Evolutionary conservation across 495 filamentous ascomycete genomes (phyloP).

Genomic region (Tuber magnatum): DNA sequence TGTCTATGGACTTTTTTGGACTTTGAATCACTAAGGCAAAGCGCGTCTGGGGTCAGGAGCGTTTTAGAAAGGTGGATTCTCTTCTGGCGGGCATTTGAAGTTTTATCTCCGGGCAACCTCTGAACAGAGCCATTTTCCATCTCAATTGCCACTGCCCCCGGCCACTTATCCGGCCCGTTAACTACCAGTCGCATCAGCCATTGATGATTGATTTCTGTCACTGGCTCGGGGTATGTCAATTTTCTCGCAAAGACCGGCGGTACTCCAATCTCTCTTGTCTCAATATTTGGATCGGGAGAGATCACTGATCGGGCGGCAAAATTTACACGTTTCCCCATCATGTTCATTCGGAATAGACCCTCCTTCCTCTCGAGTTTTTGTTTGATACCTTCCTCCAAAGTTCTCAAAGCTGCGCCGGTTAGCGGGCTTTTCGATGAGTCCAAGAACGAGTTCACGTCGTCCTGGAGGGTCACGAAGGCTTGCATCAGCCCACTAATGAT

Average conservation of each 20-base stretch:
- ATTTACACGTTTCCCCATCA: constrained; percentile 99
- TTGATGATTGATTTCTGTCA: constrained; percentile 92
- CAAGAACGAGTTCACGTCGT: constrained; percentile 80
- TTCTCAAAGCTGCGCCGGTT: constrained; percentile 61
- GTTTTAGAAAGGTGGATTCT: constrained; percentile 36
- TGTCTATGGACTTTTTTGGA: constrained; percentile 98
- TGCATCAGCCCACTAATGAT: constrained; percentile 32
- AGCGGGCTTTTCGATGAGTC: constrained; percentile 78
- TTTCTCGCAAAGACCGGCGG: constrained; percentile 94
- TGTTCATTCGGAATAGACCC: constrained; percentile 95
- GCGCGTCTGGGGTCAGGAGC: constrained; percentile 77
- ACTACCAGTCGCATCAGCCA: constrained; percentile 94
- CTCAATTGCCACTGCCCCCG: constrained; percentile 87
- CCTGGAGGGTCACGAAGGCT: constrained; percentile 62
- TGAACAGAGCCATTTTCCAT: constrained; percentile 90
- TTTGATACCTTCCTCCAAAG: constrained; percentile 82
- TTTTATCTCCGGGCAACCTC: constrained; percentile 73
- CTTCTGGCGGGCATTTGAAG: constrained; percentile 73
- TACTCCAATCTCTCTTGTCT: constrained; percentile 97
- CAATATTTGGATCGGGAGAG: constrained; percentile 95
- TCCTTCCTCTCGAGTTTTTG: constrained; percentile 98
- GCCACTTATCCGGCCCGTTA: constrained; percentile 89
- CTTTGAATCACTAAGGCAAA: constrained; percentile 62
- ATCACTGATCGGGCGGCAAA: constrained; percentile 97
- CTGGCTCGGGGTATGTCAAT: constrained; percentile 92